Conservation (phyloP, 495 filamentous ascomycete species). For the Acidomyces sp. region DNA sequence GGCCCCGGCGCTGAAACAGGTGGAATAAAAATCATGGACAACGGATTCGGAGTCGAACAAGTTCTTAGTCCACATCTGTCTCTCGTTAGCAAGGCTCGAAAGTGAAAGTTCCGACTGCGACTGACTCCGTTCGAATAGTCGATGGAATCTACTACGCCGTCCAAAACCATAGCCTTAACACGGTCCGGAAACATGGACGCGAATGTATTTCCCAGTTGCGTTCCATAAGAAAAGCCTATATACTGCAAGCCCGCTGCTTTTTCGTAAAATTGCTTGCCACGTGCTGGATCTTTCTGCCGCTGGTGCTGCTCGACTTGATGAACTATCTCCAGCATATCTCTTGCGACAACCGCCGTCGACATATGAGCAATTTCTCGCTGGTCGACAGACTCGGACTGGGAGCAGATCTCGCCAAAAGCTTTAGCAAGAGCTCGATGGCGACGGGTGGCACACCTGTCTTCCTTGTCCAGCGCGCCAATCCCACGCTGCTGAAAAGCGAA, state of each 20-base stretch:
- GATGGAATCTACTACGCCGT: conserved; percentile 31
- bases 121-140: too few relatives aligned
- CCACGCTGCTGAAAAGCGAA: conserved; percentile 23
- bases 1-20: conserved; percentile 41
- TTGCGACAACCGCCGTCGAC: conserved; percentile 16
- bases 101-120: too few relatives aligned
- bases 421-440: conserved; percentile 27
- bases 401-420: conserved; percentile 26
- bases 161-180: conserved; percentile 37
- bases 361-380: conserved; percentile 28
- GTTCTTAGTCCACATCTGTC: conserved; percentile 24
- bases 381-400: conserved; percentile 13
- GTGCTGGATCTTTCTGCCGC: not conserved
- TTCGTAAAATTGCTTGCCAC: conserved; percentile 7
- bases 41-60: conserved; percentile 32
- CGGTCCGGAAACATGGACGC: conserved; percentile 39
- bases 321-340: conserved; percentile 20
- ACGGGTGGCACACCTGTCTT: conserved; percentile 28
- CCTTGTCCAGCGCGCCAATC: conserved; percentile 27
- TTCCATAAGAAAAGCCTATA: conserved; percentile 26
- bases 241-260: conserved; percentile 25
- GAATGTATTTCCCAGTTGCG: conserved; percentile 20
- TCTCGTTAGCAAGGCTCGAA: too few relatives aligned
- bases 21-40: conserved; percentile 40
- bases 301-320: conserved; percentile 5